Percentiles rank a stretch among this genome's conserved stretches.
phyloP scores from a whole-genome alignment of 345 rosid genomes.

The Acer negundo region DNA sequence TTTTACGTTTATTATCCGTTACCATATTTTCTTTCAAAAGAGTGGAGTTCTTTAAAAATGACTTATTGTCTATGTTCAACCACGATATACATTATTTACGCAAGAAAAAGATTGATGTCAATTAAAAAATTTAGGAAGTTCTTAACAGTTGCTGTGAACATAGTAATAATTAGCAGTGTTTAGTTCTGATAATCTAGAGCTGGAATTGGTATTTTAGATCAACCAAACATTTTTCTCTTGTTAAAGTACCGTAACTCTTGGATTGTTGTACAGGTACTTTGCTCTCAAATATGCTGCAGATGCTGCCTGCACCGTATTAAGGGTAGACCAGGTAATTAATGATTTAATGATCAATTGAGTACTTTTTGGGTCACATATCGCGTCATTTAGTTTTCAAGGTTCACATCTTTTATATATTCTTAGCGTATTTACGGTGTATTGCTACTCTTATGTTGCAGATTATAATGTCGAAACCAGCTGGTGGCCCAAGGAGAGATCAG shows the following conservation, averaged over 20 bases:
- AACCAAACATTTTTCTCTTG: neutral
- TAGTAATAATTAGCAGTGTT: neutral
- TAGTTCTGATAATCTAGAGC: neutral
- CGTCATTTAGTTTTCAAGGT: neutral
- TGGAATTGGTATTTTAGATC: neutral
- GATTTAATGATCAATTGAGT: neutral
- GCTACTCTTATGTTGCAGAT: conserved; percentile 53
- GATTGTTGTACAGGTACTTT: conserved; percentile 53
- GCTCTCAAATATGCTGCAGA: conserved; percentile 96
- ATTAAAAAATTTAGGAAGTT: neutral
- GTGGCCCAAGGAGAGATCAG: conserved; percentile 84
- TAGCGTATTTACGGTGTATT: neutral
- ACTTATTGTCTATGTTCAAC: neutral
- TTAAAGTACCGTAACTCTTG: neutral
- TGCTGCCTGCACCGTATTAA: conserved; percentile 95
- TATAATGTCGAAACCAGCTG: conserved; percentile 95
- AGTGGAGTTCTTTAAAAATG: neutral
- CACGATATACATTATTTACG: too few species aligned
- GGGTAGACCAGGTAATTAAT: conserved; percentile 85
- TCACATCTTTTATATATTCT: too few species aligned
- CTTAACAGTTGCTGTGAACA: neutral
- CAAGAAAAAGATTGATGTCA: neutral
- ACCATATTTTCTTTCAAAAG: neutral
- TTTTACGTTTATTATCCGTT: neutral
- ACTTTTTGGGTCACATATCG: neutral